These are phyloP conservation scores for Triticum aestivum DNA, from an alignment of 176 grass and related monocot genomes.

Conservation along the genomic window DNA sequence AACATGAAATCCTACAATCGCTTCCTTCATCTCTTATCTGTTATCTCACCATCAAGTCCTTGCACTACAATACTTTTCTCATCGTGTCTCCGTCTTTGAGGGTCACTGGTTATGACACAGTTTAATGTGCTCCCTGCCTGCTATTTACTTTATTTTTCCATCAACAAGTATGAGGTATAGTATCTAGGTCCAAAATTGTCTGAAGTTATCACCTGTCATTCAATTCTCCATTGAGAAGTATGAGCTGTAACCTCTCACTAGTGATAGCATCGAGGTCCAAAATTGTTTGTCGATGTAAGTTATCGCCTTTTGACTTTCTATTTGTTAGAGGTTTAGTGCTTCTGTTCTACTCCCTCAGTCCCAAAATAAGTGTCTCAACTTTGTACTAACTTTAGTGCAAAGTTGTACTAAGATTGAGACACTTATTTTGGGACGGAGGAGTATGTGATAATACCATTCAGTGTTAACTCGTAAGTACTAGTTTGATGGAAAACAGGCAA, in stretches of 20 bases:
- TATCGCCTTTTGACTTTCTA: not conserved
- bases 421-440: too few relatives aligned
- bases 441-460: not conserved
- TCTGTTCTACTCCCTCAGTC: not conserved
- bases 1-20: not conserved
- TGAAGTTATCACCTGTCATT: not conserved
- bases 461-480: not conserved
- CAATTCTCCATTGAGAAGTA: not conserved
- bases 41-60: too few relatives aligned
- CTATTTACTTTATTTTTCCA: too few relatives aligned
- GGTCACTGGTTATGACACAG: not conserved
- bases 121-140: not conserved
- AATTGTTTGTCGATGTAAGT: not conserved
- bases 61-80: too few relatives aligned
- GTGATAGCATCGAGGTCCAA: not conserved
- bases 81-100: too few relatives aligned
- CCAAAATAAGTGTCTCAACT: too few relatives aligned
- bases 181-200: not conserved
- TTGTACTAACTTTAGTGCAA: too few relatives aligned
- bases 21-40: not conserved
- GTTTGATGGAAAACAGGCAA: not conserved
- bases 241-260: not conserved
- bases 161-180: too few relatives aligned
- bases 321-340: too few relatives aligned
- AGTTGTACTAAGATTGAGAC: too few relatives aligned